phyloP scores from a whole-genome alignment of 768 basidiomycete genomes.

The Hydnum rufescens region DNA sequence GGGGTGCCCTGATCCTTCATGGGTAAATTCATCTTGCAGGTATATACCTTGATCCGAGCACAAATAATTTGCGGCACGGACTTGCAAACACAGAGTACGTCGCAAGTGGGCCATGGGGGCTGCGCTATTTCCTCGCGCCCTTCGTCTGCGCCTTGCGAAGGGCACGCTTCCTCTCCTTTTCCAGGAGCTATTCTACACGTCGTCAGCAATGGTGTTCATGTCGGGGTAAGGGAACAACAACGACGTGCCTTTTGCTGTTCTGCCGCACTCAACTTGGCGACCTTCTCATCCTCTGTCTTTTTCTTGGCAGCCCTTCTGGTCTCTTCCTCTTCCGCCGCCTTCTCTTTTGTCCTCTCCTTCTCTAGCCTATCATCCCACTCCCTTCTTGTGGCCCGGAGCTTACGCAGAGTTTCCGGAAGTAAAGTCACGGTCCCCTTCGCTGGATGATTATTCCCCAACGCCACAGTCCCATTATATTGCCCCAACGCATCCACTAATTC shows the following conservation, averaged over 20 bases:
- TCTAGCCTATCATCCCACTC: conserved; percentile 1
- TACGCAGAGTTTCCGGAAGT: neutral
- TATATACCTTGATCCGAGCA: too few relatives aligned
- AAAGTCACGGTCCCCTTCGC: neutral
- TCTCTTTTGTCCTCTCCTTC: neutral
- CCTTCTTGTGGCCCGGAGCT: neutral
- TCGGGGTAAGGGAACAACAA: neutral
- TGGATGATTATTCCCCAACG: neutral
- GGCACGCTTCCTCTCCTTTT: conserved; percentile 56
- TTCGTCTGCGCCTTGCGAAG: conserved; percentile 42
- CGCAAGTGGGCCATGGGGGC: neutral
- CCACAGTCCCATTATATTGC: neutral
- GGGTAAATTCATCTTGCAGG: too few relatives aligned
- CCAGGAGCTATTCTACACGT: conserved; percentile 40
- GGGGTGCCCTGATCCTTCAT: too few relatives aligned
- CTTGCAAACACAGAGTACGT: too few relatives aligned
- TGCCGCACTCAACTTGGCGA: conserved; percentile 50
- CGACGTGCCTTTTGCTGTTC: conserved; percentile 60
- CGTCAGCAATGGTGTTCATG: too few relatives aligned
- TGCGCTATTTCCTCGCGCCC: neutral
- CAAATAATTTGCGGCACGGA: too few relatives aligned
- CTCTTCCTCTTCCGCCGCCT: conserved; percentile 23
- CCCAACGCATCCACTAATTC: neutral
- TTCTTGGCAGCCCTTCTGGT: conserved; percentile 54
- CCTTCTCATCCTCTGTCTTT: conserved; percentile 49